Evolutionary conservation across 1,139 yeast species (phyloP), one percentile per base, ranked within the genome.

Genomic region (Geotrichum phurueaensis): DNA sequence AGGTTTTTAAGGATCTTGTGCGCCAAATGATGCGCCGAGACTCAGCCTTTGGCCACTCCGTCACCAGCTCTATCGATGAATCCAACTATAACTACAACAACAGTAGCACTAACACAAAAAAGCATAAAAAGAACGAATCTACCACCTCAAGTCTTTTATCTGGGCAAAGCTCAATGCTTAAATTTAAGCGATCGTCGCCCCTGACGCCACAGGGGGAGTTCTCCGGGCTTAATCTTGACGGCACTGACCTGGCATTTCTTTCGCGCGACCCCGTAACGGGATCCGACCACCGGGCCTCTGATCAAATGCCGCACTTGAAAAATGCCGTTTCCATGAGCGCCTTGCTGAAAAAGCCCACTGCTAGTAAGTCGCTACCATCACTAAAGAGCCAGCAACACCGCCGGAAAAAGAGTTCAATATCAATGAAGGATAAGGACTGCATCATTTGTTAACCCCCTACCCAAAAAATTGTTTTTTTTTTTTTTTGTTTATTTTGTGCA

Each of bases 1-100:
- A 90, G 70, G 96, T 95, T 0, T 94, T 92, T 71, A 79, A 87
- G 62, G 95, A 88, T 68, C 85, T 92, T 47, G 96, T 92, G 4
- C 82, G 96, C 71, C 97, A 90, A 70, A 72, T 75, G 51, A 72
- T 72, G 69, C 67, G 75, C 45, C 70, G 76, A 13, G 77, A 74
- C 60, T 72, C 70, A 13, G 69, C 68, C 12, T 61, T 64, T 52
- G 66, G 63, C n/a, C n/a, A n/a, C n/a, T n/a, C n/a, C n/a, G 29
- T 25, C 29, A 25, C 3, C 29, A 6, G 29, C 29, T 25, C 1
- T 25, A 25, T 6, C 6, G 6, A 25, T 25, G n/a, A n/a, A 25
- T 25, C 29, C 3, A 25, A 10, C 43, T 5, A 22, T 31, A 39
- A 20, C 22, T 22, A 25, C 45, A 27, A 3, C 39, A 51, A 22